Percentiles rank a stretch among this genome's conserved stretches.
Evolutionary conservation across 768 basidiomycete genomes (phyloP).

Genomic region (Serpula lacrymans): DNA sequence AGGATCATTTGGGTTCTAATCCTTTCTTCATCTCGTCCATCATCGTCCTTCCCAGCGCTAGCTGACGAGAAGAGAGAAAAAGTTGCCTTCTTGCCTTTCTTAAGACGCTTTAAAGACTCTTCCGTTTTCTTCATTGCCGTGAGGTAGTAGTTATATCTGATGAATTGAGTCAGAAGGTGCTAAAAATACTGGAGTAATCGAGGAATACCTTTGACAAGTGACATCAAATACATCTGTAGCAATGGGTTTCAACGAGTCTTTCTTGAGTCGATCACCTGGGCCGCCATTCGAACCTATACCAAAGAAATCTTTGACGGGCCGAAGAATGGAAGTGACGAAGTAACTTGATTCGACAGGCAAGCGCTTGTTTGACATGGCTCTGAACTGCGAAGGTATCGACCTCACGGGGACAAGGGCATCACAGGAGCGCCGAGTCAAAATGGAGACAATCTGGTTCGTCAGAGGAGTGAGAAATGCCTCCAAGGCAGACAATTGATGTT

Average conservation of each 20-base stretch:
- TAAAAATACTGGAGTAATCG: conserved; percentile 1
- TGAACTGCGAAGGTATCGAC: conserved; percentile 86
- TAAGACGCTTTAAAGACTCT: conserved; percentile 79
- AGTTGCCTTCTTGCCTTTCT: conserved; percentile 77
- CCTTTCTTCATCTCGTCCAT: conserved; percentile 83
- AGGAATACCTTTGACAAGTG: conserved; percentile 57
- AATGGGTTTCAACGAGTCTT: conserved; percentile 47
- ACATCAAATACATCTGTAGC: conserved; percentile 66
- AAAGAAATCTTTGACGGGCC: conserved; percentile 76
- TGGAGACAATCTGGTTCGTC: conserved; percentile 59
- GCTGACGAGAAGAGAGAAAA: conserved; percentile 77
- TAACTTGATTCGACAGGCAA: conserved; percentile 78
- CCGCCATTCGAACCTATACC: conserved; percentile 55
- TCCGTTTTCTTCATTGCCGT: conserved; percentile 89
- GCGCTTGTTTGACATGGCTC: conserved; percentile 76
- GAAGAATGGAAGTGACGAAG: conserved; percentile 78
- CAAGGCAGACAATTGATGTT: conserved; percentile 47
- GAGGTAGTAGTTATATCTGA: conserved; percentile 77
- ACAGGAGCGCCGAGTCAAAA: conserved; percentile 77
- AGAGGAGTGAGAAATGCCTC: conserved; percentile 53
- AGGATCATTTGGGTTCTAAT: conserved; percentile 79
- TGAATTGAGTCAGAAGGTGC: neutral
- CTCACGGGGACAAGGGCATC: conserved; percentile 83
- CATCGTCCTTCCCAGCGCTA: conserved; percentile 51
- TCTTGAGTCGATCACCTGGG: conserved; percentile 55